Base-by-base conservation (phyloP, 495 filamentous ascomycete species). In the Tirmania nivea region DNA sequence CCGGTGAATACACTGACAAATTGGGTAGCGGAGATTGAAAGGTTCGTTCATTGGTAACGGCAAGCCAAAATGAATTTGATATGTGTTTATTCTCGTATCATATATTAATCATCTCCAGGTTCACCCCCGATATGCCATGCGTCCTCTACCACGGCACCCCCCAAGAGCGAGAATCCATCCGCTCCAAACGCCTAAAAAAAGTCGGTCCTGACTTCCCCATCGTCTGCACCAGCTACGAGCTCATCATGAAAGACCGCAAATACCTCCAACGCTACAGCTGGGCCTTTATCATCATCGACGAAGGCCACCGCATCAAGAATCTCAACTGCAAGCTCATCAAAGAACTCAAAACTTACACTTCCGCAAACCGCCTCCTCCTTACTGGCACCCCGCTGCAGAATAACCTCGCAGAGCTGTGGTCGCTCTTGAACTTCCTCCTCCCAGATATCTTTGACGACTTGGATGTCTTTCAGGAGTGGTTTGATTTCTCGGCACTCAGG, bases 231-330 rank as follows among this genome's bases (percentile, higher is more conserved):
- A 88, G 78, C 21, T 95, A 95, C 58, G 90, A 97, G 64, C 93
- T 97, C 58, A 84, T 88, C 52, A 82, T 97, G 69, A 83, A 84
- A 58, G 90, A 97, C 65, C 76, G 81, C 8, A 84, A 83, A 53
- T 77, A 75, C 49, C 69, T 97, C 6, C 73, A 77, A 34, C 78
- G 80, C 55, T 90, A 89, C 57, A 78, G 83, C 21, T 97, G 90
- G 90, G 84, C 88, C 52, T 93, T 92, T 64, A 94, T 97, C 60
- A 86, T 96, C 60, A 93, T 97, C 63, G 90, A 97, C 61, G 90
- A 97, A 69, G 90, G 90, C 1, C 90, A 97, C 64, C 84, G 90
- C 7, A 77, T 97, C 71, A 97, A 97, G 70, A 97, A 97, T 56
- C 83, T 93, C 62, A 84, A 97, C 59, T 90, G 88, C 52, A 83